Base-by-base conservation (phyloP, 23 red algal genomes). In the Cyanidiococcus yangmingshanensis region DNA sequence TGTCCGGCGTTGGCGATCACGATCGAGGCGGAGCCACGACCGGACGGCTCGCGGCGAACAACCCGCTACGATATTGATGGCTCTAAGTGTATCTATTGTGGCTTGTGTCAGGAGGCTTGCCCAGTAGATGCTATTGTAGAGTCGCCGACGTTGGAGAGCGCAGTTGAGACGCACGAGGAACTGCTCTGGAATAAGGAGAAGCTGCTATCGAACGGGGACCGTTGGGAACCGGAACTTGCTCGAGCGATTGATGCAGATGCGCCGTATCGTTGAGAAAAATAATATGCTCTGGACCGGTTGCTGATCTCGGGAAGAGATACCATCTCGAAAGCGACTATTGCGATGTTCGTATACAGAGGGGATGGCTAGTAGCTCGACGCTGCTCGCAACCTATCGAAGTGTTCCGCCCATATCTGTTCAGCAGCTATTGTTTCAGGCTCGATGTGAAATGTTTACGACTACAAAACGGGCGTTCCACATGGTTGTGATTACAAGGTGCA, bases 1-100 rank as follows among this genome's bases (percentile, higher is more conserved):
- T 98, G 94, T 41, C 94, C 94, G 1, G 94, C 94, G 25, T 85
- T 90, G 76, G 94, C 94, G 39, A 98, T 98, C 59, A 98, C 94
- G 41, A 98, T 98, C 58, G 94, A 98, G 75, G 94, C 94, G 21
- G 94, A 98, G 80, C 94, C 94, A 1, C 83, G 94, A 24, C 94
- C 94, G 0, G 94, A 98, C 80, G 94, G 94, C 37, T 98, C 94
- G 15, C 75, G 94, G 30, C 85, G 94, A 34, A 98, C 94, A 0
- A 98, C 94, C 3, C 79, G 94, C 35, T 98, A 98, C 77, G 94
- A 98, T 50, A 98, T 98, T 77, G 94, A 98, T 76, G 90, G 90
- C 87, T 90, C 94, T 24, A 98, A 98, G 82, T 98, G 94, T 82
- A 98, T 98, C 37, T 98, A 89, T 39, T 98, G 94, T 77, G 94